phyloP scores from a whole-genome alignment of 2,329 filamentous ascomycete genomes.

The Xylaria polymorpha region DNA sequence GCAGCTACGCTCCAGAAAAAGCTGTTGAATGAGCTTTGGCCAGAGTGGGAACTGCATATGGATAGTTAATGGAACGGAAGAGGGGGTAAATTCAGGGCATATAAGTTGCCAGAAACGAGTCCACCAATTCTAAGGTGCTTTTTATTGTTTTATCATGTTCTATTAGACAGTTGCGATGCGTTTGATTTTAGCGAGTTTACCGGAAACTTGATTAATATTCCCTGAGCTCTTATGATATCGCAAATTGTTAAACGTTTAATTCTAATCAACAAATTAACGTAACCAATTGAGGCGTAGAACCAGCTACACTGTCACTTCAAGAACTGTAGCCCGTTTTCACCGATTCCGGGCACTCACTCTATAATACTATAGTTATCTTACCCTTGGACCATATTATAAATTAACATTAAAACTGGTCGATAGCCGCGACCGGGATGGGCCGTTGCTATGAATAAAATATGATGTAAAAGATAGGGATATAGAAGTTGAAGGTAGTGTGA shows the following conservation, averaged over 20 bases:
- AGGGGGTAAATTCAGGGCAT: not conserved
- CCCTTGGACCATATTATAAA: too few species aligned
- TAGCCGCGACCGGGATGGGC: too few species aligned
- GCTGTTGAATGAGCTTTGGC: conserved; percentile 12
- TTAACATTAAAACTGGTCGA: too few species aligned
- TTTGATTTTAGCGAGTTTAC: not conserved
- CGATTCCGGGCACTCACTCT: too few species aligned
- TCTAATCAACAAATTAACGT: too few species aligned
- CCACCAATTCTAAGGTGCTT: not conserved
- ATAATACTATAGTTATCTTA: too few species aligned
- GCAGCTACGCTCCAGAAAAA: conserved; percentile 10
- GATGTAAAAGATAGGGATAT: too few species aligned
- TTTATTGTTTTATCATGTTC: not conserved
- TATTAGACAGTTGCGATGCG: not conserved
- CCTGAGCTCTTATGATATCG: not conserved
- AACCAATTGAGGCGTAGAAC: not conserved
- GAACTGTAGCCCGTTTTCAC: too few species aligned
- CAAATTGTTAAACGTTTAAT: not conserved
- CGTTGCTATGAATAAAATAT: too few species aligned
- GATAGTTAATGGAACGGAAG: not conserved
- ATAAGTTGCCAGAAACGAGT: not conserved
- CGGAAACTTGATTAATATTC: not conserved
- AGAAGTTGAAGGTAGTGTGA: too few species aligned
- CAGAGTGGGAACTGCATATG: conserved; percentile 9
- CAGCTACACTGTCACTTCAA: too few species aligned